Evolutionary conservation across 345 rosid species (phyloP), one percentile per base, ranked within the genome.

Genomic region (Ricinus communis): DNA sequence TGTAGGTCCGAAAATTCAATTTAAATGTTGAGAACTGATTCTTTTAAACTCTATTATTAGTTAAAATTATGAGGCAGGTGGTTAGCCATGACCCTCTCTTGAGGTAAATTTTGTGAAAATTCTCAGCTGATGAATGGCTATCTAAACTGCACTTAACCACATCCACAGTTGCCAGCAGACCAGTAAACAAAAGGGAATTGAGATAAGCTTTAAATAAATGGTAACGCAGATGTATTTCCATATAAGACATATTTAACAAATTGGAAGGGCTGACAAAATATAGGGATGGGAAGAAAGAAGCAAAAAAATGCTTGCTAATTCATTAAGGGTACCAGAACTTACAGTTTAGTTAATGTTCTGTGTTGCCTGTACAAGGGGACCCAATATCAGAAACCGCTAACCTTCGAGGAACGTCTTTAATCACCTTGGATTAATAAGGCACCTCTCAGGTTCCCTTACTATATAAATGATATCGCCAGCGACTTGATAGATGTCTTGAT

Each of bases 381-480:
- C 1, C 27, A 56, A 27, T 2, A 11, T 38, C 25, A 5, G 18
- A 24, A 4, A 41, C 27, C 24, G 25, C 19, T 62, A 62, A 27
- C 40, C 21, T 14, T 12, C 16, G 11, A 36, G 22, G 31, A 56
- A 70, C 36, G 24, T 47, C 27, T 1, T 36, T 30, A 5, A n/a
- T 28, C 28, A 70, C 74, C 71, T 69, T 62, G 54, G 70, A 40
- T 36, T 58, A 75, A 19, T 40, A 2, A 70, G 80, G 78, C 96
- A 92, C 51, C 45, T 77, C 31, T 83, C 86, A 67, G 97, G 93
- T 80, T 92, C 85, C 79, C 96, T 82, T 8, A 90, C 99, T 25
- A 92, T 85, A 83, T 90, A 92, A 45, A 95, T 77, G 73, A 82
- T 85, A 79, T 92, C 97, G 5, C 89, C 87, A 0, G 87, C 85